These are phyloP conservation scores for Ensete glaucum DNA, from an alignment of 176 grass and related monocot genomes.

Conservation along the genomic window DNA sequence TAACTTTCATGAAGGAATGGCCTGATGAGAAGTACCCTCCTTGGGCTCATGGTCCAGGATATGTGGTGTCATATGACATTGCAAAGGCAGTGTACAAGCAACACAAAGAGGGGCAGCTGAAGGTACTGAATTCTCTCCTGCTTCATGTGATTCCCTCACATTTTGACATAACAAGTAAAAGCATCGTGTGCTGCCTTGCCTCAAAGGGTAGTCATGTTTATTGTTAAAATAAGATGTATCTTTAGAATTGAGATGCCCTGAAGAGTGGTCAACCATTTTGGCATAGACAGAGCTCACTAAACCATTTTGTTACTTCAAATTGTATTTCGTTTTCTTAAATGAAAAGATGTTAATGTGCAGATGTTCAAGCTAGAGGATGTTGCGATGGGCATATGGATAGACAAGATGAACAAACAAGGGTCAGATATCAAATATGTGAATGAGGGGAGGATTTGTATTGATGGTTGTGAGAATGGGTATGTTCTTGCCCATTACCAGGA, in stretches of 20 bases:
- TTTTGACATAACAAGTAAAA: too few species aligned
- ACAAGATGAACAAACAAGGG: constrained; percentile 71
- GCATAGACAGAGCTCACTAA: not conserved
- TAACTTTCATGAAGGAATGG: constrained; percentile 60
- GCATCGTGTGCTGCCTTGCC: too few species aligned
- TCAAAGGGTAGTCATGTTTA: not conserved
- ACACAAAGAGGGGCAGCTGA: constrained; percentile 64
- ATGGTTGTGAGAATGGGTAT: constrained; percentile 78
- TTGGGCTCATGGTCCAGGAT: constrained; percentile 98
- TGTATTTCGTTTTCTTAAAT: constrained; percentile 11
- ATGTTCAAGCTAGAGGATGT: constrained; percentile 99
- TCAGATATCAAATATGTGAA: constrained; percentile 61
- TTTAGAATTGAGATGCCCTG: constrained; percentile 5
- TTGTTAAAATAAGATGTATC: not conserved
- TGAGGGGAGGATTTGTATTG: constrained; percentile 66
- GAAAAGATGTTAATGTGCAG: constrained; percentile 34
- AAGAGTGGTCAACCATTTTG: not conserved
- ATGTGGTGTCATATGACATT: constrained; percentile 80
- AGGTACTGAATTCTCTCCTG: constrained; percentile 40
- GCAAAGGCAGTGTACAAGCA: constrained; percentile 68
- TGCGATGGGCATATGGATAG: constrained; percentile 97
- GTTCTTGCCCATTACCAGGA: constrained; percentile 96
- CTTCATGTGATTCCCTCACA: not conserved
- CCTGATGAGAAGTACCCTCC: constrained; percentile 89
- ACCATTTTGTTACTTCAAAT: not conserved